Evolutionary conservation across 2,329 filamentous ascomycete species (phyloP).

Genomic region (Fusarium papillatum): DNA sequence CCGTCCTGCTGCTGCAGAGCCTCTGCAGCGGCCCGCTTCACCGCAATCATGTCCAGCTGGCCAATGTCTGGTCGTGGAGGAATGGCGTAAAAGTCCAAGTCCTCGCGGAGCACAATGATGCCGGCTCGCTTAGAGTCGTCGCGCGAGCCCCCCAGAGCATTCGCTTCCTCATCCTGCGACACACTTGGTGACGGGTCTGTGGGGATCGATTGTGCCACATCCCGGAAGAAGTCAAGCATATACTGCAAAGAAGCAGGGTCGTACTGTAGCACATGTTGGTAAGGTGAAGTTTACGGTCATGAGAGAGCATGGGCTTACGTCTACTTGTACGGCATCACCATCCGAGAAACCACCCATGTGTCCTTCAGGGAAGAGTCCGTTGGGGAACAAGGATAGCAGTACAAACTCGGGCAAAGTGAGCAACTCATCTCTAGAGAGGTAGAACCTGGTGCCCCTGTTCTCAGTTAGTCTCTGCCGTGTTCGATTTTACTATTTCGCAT

Average conservation of each 20-base stretch:
- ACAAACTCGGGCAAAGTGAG: slow-evolving; percentile 98
- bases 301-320: slow-evolving; percentile 74
- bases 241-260: slow-evolving; percentile 97
- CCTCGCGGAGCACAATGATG: slow-evolving; percentile 96
- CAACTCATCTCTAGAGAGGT: slow-evolving; percentile 93
- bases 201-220: slow-evolving; percentile 96
- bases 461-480: slow-evolving; percentile 40
- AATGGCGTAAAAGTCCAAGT: slow-evolving; percentile 97
- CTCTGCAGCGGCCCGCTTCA: slow-evolving; percentile 91
- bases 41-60: slow-evolving; percentile 92
- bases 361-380: slow-evolving; percentile 96
- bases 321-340: slow-evolving; percentile 94
- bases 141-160: slow-evolving; percentile 76
- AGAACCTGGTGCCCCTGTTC: slow-evolving; percentile 89
- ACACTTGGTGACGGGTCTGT: slow-evolving; percentile 77
- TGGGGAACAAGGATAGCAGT: slow-evolving; percentile 96
- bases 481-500: neutral
- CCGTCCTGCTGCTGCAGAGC: slow-evolving; percentile 91
- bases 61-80: slow-evolving; percentile 88
- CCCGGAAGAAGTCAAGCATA: slow-evolving; percentile 99
- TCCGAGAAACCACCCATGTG: slow-evolving; percentile 95
- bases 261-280: slow-evolving; percentile 73
- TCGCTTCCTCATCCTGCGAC: slow-evolving; percentile 72
- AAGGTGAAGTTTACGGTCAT: slow-evolving; percentile 5
- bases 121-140: slow-evolving; percentile 93